phyloP scores from a whole-genome alignment of 164 flowering plant species.

The Houttuynia cordata region DNA sequence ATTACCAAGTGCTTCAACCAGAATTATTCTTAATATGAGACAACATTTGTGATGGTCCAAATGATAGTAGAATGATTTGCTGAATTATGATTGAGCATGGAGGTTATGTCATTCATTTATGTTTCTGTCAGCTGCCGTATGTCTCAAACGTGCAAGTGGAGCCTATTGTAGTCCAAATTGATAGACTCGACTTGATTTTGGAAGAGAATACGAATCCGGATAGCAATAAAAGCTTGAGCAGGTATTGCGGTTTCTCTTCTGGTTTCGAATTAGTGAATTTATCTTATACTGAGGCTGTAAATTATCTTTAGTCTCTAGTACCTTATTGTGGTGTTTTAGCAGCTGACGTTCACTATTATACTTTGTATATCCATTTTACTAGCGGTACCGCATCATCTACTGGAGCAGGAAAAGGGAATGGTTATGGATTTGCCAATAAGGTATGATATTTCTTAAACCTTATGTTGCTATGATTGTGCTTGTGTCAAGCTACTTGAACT shows the following conservation, averaged over 20 bases:
- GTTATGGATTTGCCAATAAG: constrained; percentile 99
- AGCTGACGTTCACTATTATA: neutral
- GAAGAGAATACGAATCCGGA: constrained; percentile 67
- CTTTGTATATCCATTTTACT: constrained; percentile 3
- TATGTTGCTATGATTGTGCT: neutral
- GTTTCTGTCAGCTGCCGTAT: constrained; percentile 54
- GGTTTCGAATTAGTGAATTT: too few relatives aligned
- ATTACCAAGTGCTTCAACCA: neutral
- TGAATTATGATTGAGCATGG: too few relatives aligned
- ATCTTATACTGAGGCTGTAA: too few relatives aligned
- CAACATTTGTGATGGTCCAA: too few relatives aligned
- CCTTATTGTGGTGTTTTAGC: neutral
- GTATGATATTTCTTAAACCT: constrained; percentile 17
- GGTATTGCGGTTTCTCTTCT: constrained; percentile 23
- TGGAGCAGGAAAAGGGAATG: constrained; percentile 58
- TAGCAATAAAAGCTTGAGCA: constrained; percentile 28
- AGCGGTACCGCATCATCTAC: constrained; percentile 44
- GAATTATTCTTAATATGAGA: neutral
- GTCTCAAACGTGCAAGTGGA: constrained; percentile 82
- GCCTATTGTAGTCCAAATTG: constrained; percentile 84
- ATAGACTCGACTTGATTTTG: constrained; percentile 80
- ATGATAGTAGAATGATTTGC: neutral
- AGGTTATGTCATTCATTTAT: neutral
- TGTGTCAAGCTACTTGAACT: neutral
- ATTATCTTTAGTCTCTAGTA: too few relatives aligned